Percentiles rank a stretch among this genome's conserved stretches.
Conservation (phyloP, 2,329 filamentous ascomycete genomes). For the Aspergillus luchuensis region DNA sequence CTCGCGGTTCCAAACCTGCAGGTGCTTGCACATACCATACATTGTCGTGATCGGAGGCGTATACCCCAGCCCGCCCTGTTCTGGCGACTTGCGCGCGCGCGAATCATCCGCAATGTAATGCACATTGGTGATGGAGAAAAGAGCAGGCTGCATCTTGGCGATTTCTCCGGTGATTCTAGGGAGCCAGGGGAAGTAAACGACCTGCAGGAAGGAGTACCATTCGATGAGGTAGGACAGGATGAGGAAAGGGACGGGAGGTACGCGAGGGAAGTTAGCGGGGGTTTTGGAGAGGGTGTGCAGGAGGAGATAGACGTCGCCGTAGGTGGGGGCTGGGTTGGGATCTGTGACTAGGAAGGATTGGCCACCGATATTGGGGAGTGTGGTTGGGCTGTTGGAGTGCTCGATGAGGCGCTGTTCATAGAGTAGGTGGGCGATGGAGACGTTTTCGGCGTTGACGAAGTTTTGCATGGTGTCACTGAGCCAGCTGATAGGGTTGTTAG, state of each 20-base stretch:
- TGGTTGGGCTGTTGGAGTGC: conserved; percentile 21
- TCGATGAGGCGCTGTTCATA: conserved; percentile 56
- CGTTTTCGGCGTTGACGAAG: conserved; percentile 55
- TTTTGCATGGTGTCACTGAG: conserved; percentile 51
- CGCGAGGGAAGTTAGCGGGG: conserved; percentile 30
- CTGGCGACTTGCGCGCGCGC: conserved; percentile 28
- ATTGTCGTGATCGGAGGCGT: conserved; percentile 33
- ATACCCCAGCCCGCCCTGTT: conserved; percentile 38
- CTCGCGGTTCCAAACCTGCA: conserved; percentile 38
- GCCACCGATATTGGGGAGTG: conserved; percentile 42
- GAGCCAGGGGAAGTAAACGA: conserved; percentile 29
- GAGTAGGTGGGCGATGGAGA: conserved; percentile 56
- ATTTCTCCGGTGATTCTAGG: conserved; percentile 31
- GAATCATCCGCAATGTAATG: conserved; percentile 34
- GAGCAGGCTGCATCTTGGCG: conserved; percentile 33
- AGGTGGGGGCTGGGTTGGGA: conserved; percentile 46
- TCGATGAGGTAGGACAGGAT: conserved; percentile 37
- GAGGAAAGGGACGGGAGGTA: conserved; percentile 31
- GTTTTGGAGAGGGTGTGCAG: conserved; percentile 33
- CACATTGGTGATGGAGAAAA: conserved; percentile 35
- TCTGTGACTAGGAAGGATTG: conserved; percentile 57
- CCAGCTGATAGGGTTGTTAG: conserved; percentile 38
- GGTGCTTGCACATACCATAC: conserved; percentile 36
- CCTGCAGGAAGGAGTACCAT: conserved; percentile 33
- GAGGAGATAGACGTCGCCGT: conserved; percentile 35